Evolutionary conservation across 177 flowering plant genomes (phyloP).

Genomic region (Vitis hybrid): DNA sequence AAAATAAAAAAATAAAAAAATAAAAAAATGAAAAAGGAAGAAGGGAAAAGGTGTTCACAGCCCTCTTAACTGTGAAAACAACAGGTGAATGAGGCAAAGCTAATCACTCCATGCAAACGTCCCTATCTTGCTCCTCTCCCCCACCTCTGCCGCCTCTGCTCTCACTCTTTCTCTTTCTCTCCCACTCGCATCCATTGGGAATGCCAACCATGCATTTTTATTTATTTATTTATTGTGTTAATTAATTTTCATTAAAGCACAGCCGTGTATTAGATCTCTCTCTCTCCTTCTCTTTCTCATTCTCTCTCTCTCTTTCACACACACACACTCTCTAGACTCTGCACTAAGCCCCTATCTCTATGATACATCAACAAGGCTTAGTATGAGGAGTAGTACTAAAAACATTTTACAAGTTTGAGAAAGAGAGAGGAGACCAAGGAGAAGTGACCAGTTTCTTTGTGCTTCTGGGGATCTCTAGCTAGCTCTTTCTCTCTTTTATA

Average conservation of each 20-base stretch:
- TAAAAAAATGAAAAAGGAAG: slow-evolving; percentile 13
- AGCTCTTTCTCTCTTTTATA: too few relatives aligned
- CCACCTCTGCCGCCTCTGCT: slow-evolving; percentile 61
- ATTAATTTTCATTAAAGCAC: background rate
- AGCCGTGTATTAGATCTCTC: background rate
- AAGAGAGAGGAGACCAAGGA: too few relatives aligned
- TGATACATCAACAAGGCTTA: slow-evolving; percentile 6
- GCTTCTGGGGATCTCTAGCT: too few relatives aligned
- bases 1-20: background rate
- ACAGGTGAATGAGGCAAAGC: slow-evolving; percentile 56
- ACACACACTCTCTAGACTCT: too few relatives aligned
- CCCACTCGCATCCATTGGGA: slow-evolving; percentile 37
- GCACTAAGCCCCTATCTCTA: background rate
- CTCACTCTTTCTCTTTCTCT: slow-evolving; percentile 26
- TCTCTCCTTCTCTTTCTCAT: background rate
- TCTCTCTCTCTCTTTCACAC: slow-evolving; percentile 1
- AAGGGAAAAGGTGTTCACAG: slow-evolving; percentile 3
- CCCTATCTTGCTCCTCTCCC: slow-evolving; percentile 55
- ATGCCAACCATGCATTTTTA: slow-evolving; percentile 42
- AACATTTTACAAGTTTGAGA: too few relatives aligned
- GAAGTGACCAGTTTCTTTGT: too few relatives aligned
- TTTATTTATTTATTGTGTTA: background rate
- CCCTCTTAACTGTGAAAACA: slow-evolving; percentile 43
- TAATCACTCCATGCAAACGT: slow-evolving; percentile 59
- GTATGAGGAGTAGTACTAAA: too few relatives aligned